Percentiles rank a stretch among this genome's conserved stretches.
Conservation (phyloP, 208 protist genomes). For the Acanthamoeba divionensis region DNA sequence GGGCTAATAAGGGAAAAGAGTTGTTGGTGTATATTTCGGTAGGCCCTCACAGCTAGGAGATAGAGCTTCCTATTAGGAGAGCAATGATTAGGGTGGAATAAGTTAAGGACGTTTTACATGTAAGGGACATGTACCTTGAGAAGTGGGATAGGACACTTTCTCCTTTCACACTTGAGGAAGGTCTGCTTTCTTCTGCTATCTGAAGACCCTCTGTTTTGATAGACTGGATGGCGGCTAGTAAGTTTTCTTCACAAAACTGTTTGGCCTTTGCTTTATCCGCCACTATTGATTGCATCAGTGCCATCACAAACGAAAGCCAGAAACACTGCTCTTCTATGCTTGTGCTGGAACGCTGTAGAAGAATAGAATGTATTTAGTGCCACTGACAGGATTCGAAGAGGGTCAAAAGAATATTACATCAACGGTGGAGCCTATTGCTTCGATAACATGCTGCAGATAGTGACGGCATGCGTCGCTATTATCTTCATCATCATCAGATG, state of each 20-base stretch:
- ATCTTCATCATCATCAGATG: too few relatives aligned
- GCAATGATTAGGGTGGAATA: too few relatives aligned
- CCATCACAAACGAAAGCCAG: not conserved
- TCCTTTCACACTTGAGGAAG: too few relatives aligned
- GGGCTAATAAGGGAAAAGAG: too few relatives aligned
- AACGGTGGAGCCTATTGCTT: not conserved
- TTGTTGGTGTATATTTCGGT: too few relatives aligned
- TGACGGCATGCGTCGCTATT: not conserved
- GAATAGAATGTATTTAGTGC: not conserved
- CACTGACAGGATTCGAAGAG: not conserved
- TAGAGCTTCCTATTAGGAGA: too few relatives aligned
- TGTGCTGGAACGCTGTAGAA: not conserved
- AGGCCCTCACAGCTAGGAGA: not conserved
- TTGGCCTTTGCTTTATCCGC: slow-evolving; percentile 10
- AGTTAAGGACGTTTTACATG: too few relatives aligned
- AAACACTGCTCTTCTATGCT: slow-evolving; percentile 14
- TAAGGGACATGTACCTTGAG: too few relatives aligned
- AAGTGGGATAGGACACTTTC: too few relatives aligned
- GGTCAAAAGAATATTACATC: not conserved
- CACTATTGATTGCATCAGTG: slow-evolving; percentile 19
- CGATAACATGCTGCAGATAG: not conserved
- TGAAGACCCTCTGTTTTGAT: not conserved
- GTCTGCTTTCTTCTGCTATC: too few relatives aligned
- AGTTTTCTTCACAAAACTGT: not conserved
- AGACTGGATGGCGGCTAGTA: not conserved